Conservation (phyloP, 108 stramenopile genomes). For the Mediolabrus comicus region DNA sequence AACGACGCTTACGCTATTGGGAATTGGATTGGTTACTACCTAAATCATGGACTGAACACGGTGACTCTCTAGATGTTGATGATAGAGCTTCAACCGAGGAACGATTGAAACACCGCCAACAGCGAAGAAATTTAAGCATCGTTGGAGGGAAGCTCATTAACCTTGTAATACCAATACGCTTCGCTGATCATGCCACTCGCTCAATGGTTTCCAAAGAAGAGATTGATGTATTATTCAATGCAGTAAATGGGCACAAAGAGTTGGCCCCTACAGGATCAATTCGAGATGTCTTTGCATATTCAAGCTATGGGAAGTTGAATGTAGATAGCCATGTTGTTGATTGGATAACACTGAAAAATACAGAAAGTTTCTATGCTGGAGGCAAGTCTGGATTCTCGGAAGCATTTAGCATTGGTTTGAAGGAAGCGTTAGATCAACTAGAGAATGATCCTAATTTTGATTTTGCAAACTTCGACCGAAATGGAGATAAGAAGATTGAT, state of each 20-base stretch:
- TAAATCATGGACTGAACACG: not conserved
- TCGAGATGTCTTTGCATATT: slow-evolving; percentile 30
- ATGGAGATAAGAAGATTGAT: slow-evolving; percentile 11
- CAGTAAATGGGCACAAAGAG: not conserved
- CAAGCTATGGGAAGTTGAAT: slow-evolving; percentile 21
- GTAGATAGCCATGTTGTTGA: slow-evolving; percentile 28
- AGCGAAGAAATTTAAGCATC: not conserved
- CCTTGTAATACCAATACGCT: slow-evolving; percentile 21
- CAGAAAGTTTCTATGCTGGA: slow-evolving; percentile 34
- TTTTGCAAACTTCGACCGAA: slow-evolving; percentile 11
- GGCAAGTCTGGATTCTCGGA: slow-evolving; percentile 9
- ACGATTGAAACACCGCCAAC: not conserved
- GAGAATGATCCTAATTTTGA: slow-evolving; percentile 12
- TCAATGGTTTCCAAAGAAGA: not conserved
- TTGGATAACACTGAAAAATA: slow-evolving; percentile 38
- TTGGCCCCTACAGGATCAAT: slow-evolving; percentile 29
- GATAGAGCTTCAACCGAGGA: not conserved
- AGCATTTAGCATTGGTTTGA: slow-evolving; percentile 6
- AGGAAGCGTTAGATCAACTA: slow-evolving; percentile 3
- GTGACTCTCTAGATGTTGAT: not conserved
- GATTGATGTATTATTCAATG: slow-evolving; percentile 12
- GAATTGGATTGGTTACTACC: not conserved
- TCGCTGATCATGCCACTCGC: slow-evolving; percentile 13
- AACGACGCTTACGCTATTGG: not conserved
- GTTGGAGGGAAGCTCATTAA: slow-evolving; percentile 1